These are phyloP conservation scores for Celoporthe dispersa DNA, from an alignment of 2,329 filamentous ascomycete species.

Conservation along the genomic window DNA sequence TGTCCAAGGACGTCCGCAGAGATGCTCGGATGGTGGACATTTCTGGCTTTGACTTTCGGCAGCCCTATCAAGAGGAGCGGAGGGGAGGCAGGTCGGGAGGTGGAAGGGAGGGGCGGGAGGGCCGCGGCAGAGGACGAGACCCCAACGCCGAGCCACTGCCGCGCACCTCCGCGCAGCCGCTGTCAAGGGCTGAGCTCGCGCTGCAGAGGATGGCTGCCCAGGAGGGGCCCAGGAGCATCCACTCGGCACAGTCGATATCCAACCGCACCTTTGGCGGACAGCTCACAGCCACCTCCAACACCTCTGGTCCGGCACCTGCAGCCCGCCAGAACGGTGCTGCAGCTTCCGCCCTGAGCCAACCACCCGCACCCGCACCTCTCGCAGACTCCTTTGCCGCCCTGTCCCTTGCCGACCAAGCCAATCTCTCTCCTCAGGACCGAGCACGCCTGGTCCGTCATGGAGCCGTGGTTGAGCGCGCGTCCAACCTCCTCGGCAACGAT, in stretches of 20 bases:
- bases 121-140: constrained; percentile 71
- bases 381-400: constrained; percentile 54
- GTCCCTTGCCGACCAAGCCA: constrained; percentile 53
- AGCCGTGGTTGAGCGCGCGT: constrained; percentile 84
- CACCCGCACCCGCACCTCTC: constrained; percentile 35
- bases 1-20: constrained; percentile 82
- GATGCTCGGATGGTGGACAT: constrained; percentile 88
- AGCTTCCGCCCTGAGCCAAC: constrained; percentile 27
- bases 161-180: constrained; percentile 74
- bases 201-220: constrained; percentile 74
- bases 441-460: constrained; percentile 79
- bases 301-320: constrained; percentile 32
- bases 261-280: constrained; percentile 85
- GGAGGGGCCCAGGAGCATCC: constrained; percentile 69
- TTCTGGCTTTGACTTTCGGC: constrained; percentile 79
- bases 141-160: constrained; percentile 84
- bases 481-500: constrained; percentile 80
- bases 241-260: constrained; percentile 80
- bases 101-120: constrained; percentile 44
- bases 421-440: constrained; percentile 75
- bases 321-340: constrained; percentile 12
- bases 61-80: constrained; percentile 69
- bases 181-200: constrained; percentile 85
- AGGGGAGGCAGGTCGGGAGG: constrained; percentile 52
- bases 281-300: constrained; percentile 62